Base-by-base conservation (phyloP, 1,139 yeast genomes). In the Chernovozyma aurita region DNA sequence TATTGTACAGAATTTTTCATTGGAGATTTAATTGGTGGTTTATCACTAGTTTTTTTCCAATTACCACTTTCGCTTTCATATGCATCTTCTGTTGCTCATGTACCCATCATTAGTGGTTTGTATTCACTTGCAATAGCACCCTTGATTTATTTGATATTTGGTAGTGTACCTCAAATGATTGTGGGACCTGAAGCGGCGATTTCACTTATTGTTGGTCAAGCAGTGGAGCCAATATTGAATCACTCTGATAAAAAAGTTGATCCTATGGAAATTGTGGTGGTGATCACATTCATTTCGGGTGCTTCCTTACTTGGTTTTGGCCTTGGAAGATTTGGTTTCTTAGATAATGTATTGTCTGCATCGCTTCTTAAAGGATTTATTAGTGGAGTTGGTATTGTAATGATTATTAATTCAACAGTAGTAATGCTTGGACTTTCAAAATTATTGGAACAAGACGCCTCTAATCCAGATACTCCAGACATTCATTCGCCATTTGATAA, bases 151-250 rank as follows among this genome's bases (percentile, higher is more conserved):
- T 71, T 86, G 36, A 46, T 90, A 1, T 74, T 90, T 52, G 97
- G 98, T 0, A 81, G 95, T 18, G 96, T 88, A 1, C 97, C 97
- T 0, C 95, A 85, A 52, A 85, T 92, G 95, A 84, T 90, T 37
- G 95, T 90, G 6, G 97, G 97, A 0, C 98, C 98, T 0, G 98
- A 92, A 53, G 94, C 92, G 7, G 95, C 97, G 2, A 84, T 90
- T 21, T 85, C 95, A 1, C 69, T 92, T 53, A 83, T 92, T 30
- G 86, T 92, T 3, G 97, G 97, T 3, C 95, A 87, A 53, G 88
- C 94, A 0, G 82, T 88, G n/a, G 87, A 85, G 43, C 79, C 84
- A 11, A 54, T 73, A 2, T 47, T 78, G 28, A 79, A 75, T 38
- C 85, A 81, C 49, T 57, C 71, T 34, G 52, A 63, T 13, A 54